phyloP scores from a whole-genome alignment of 352 stramenopile genomes.

The Thalassiosira hispida region DNA sequence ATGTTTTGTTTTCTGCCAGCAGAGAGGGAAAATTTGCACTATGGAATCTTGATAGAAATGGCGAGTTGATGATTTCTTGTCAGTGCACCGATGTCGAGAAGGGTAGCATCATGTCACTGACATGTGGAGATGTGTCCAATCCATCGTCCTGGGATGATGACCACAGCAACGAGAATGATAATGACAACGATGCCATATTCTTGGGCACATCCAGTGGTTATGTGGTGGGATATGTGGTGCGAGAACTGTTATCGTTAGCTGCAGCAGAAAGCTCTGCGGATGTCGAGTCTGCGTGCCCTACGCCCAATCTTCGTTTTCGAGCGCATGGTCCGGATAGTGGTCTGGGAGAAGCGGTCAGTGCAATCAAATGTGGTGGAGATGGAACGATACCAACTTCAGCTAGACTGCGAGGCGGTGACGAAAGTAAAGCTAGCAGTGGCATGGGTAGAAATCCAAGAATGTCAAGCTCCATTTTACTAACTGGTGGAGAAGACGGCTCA shows the following conservation, averaged over 20 bases:
- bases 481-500: slow-evolving; percentile 58
- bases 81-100: slow-evolving; percentile 22
- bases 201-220: slow-evolving; percentile 58
- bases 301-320: slow-evolving; percentile 54
- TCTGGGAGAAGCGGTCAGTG: slow-evolving; percentile 50
- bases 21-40: slow-evolving; percentile 60
- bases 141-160: slow-evolving; percentile 26
- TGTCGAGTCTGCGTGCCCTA: slow-evolving; percentile 24
- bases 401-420: slow-evolving; percentile 4
- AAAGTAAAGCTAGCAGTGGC: neutral
- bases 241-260: slow-evolving; percentile 36
- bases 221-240: slow-evolving; percentile 50
- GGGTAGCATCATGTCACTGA: slow-evolving; percentile 16
- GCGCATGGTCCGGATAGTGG: slow-evolving; percentile 50
- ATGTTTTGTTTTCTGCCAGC: slow-evolving; percentile 63
- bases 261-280: slow-evolving; percentile 1
- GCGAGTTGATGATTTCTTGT: slow-evolving; percentile 53
- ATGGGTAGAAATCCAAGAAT: slow-evolving; percentile 10
- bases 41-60: slow-evolving; percentile 56
- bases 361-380: slow-evolving; percentile 55
- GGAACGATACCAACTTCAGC: slow-evolving; percentile 42
- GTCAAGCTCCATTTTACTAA: slow-evolving; percentile 56
- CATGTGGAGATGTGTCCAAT: slow-evolving; percentile 50
- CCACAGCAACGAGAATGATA: slow-evolving; percentile 16
- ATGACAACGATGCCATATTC: slow-evolving; percentile 53